phyloP scores from a whole-genome alignment of 805 yeast genomes.

The Candida quercuum region DNA sequence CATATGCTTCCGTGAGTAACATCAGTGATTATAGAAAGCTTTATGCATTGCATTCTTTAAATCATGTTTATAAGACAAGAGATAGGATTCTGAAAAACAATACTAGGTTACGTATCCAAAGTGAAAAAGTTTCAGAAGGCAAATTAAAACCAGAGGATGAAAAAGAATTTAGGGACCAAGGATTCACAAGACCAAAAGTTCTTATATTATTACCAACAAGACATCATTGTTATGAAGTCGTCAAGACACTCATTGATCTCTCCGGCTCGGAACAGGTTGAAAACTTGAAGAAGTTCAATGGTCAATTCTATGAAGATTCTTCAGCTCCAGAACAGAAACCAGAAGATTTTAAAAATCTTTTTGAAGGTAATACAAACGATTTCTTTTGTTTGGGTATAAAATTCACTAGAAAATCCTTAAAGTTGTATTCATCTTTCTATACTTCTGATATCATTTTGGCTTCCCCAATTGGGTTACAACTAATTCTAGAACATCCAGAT shows the following conservation, averaged over 20 bases:
- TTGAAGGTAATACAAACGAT: constrained; percentile 89
- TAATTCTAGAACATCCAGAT: constrained; percentile 65
- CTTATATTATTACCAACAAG: constrained; percentile 81
- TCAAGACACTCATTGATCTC: constrained; percentile 52
- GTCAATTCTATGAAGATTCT: constrained; percentile 57
- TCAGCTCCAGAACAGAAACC: constrained; percentile 55
- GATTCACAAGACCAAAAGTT: constrained; percentile 90
- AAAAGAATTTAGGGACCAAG: constrained; percentile 82
- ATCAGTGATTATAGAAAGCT: constrained; percentile 51
- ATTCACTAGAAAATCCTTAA: constrained; percentile 81
- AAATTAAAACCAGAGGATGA: constrained; percentile 35
- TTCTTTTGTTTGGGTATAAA: constrained; percentile 88
- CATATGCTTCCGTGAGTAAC: constrained; percentile 47
- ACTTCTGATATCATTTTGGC: constrained; percentile 84
- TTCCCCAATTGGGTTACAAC: constrained; percentile 83
- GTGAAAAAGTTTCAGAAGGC: constrained; percentile 32
- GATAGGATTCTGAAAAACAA: constrained; percentile 80
- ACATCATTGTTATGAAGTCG: constrained; percentile 65
- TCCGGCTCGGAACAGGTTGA: constrained; percentile 75
- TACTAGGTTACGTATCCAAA: constrained; percentile 41
- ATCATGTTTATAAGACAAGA: constrained; percentile 83
- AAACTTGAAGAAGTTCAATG: constrained; percentile 67
- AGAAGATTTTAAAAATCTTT: constrained; percentile 71
- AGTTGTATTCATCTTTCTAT: constrained; percentile 78
- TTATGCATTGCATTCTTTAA: constrained; percentile 66